These are phyloP conservation scores for Paramecium sonneborni DNA, from an alignment of 73 alveolate species.

Conservation along the genomic window DNA sequence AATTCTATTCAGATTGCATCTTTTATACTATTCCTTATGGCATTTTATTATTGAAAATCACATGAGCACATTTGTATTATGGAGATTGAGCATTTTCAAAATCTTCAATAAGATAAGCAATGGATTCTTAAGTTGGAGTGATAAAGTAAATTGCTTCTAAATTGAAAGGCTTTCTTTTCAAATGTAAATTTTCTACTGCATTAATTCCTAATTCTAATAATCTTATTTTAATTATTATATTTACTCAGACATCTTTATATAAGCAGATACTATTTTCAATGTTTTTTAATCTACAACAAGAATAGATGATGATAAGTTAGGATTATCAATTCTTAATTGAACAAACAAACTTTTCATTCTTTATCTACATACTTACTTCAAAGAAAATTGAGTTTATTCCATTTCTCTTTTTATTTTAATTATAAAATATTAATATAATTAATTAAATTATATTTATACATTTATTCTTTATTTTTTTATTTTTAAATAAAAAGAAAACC, in stretches of 20 bases:
- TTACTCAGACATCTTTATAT: slow-evolving; percentile 53
- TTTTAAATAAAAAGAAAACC: too few species aligned
- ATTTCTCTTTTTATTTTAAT: background rate
- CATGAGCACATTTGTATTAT: slow-evolving; percentile 30
- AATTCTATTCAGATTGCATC: slow-evolving; percentile 8
- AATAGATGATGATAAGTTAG: background rate
- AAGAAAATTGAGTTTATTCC: background rate
- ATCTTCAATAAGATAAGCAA: background rate
- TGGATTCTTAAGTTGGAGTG: slow-evolving; percentile 8
- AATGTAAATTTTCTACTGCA: slow-evolving; percentile 39
- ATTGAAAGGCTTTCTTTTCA: slow-evolving; percentile 20
- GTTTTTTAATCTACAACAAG: slow-evolving; percentile 22
- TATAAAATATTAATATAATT: background rate
- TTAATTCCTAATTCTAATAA: slow-evolving; percentile 37
- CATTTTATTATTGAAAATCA: slow-evolving; percentile 32
- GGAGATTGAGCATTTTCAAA: background rate
- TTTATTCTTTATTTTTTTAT: too few species aligned
- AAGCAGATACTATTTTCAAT: background rate
- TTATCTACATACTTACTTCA: background rate
- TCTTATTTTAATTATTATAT: background rate
- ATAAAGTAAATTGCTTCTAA: slow-evolving; percentile 45
- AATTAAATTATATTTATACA: too few species aligned
- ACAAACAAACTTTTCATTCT: background rate
- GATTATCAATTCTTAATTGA: background rate
- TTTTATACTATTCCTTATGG: background rate